Base-by-base conservation (phyloP, 2,329 filamentous ascomycete genomes). In the Exophiala sp. region DNA sequence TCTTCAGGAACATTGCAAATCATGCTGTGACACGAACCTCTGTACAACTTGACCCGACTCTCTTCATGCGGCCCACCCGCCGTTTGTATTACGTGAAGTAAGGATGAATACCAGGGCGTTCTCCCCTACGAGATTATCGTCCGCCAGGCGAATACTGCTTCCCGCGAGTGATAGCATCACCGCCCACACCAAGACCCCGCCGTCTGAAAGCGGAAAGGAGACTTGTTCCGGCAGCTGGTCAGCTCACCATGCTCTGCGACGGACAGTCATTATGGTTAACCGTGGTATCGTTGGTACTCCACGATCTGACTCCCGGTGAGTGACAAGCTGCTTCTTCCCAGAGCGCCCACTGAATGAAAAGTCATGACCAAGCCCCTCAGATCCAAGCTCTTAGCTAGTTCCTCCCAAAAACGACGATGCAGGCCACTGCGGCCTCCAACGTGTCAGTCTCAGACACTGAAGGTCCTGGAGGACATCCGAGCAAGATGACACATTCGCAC, bases 301-400 rank as follows among this genome's bases (percentile, higher is more conserved):
- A 4, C 24, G 5, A 29, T 6, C 10, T 36, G 45, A 16, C 43
- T 18, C 5, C 45, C 39, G 45, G 45, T 47, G 8, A 47, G 34
- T 39, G 34, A 47, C 21, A 5, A 40, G 41, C 5, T 29, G 24
- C 2, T 8, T 29, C 24, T 29, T 8, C 5, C 7, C 2, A 29
- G 24, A 34, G 29, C 33, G 39, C 48, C 47, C 16, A 32, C 16
- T 34, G n/a, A 38, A 14, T 33, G 32, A 14, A 12, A 29, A 50
- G 45, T 52, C 8, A 57, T 57, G 54, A 57, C 42, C 46, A 36
- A 50, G 24, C 35, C 33, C 32, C 41, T 41, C 42, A 54, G 50
- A 35, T 33, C 45, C 24, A 41, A 46, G n/a, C 42, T 57, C 34
- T 47, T 47, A 38, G 35, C 54, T 34, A 38, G 36, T 35, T 54